Conservation (phyloP, 78 protist genomes). For the Tieghemostelium lacteum region DNA sequence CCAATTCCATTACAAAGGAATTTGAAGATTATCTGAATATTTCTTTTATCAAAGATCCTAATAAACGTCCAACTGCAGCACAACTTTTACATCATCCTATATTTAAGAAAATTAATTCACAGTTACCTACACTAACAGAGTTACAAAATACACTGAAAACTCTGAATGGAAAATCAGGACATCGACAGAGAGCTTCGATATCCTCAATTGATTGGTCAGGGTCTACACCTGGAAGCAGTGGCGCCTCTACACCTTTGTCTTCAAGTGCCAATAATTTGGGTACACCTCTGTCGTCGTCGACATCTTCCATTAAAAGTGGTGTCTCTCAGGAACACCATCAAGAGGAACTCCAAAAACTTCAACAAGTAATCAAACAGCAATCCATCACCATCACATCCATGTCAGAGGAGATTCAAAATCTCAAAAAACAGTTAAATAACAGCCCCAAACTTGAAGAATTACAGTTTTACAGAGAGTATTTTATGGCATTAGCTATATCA, state of each 20-base stretch:
- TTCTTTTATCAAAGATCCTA: slow-evolving; percentile 91
- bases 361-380: slow-evolving; percentile 23
- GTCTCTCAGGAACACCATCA: neutral
- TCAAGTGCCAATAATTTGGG: neutral
- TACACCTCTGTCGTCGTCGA: neutral
- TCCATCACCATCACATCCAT: slow-evolving; percentile 6
- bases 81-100: slow-evolving; percentile 68
- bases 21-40: slow-evolving; percentile 83
- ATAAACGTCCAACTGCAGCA: slow-evolving; percentile 57
- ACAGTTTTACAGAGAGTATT: slow-evolving; percentile 50
- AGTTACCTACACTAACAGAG: slow-evolving; percentile 39
- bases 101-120: slow-evolving; percentile 16
- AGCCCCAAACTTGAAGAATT: slow-evolving; percentile 42
- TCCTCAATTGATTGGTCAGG: slow-evolving; percentile 59
- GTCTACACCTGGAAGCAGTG: no score
- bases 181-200: slow-evolving; percentile 34
- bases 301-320: slow-evolving; percentile 2
- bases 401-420: slow-evolving; percentile 15
- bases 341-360: slow-evolving; percentile 22
- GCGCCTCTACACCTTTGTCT: neutral
- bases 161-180: slow-evolving; percentile 9
- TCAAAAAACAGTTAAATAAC: slow-evolving; percentile 14
- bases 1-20: slow-evolving; percentile 66
- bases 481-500: slow-evolving; percentile 47
- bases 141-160: slow-evolving; percentile 56